These are phyloP conservation scores for Aurantiochytrium sp. DNA, from an alignment of 108 stramenopile species.

Conservation along the genomic window DNA sequence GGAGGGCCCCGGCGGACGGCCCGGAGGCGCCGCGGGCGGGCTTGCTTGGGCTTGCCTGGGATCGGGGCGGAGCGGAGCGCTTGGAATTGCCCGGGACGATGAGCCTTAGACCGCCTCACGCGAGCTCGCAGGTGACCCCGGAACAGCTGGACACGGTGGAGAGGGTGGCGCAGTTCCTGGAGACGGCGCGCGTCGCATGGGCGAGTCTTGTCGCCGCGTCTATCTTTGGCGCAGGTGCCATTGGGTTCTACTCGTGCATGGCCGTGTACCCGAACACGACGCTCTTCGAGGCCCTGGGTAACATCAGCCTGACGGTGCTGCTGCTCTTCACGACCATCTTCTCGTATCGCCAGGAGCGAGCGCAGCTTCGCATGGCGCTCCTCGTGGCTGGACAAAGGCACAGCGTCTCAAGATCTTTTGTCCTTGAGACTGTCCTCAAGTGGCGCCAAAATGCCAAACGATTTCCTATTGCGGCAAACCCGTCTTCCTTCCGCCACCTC, in stretches of 20 bases:
- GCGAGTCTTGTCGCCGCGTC: background rate
- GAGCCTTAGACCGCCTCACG: no score
- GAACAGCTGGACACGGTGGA: background rate
- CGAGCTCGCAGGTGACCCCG: no score
- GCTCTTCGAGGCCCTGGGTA: background rate
- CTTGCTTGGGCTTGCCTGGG: no score
- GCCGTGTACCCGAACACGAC: background rate
- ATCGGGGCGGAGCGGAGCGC: no score
- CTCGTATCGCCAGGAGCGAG: background rate
- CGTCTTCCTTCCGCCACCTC: background rate
- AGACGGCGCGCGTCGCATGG: background rate
- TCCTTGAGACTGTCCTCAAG: background rate
- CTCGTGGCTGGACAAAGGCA: background rate
- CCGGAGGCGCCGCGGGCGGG: no score
- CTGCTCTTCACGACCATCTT: background rate
- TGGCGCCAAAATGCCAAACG: background rate
- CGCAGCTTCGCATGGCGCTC: background rate
- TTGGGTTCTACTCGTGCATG: background rate
- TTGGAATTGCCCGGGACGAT: no score
- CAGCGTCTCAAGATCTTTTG: background rate
- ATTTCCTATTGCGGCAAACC: background rate
- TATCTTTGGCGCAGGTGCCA: background rate
- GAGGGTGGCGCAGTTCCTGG: background rate
- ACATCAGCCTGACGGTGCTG: background rate
- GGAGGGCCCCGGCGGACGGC: no score